A percentile compares a stretch with the other conserved stretches of the same genome.
These are phyloP conservation scores for Elaeis guineensis DNA, from an alignment of 176 grass and related monocot species.

Conservation along the genomic window DNA sequence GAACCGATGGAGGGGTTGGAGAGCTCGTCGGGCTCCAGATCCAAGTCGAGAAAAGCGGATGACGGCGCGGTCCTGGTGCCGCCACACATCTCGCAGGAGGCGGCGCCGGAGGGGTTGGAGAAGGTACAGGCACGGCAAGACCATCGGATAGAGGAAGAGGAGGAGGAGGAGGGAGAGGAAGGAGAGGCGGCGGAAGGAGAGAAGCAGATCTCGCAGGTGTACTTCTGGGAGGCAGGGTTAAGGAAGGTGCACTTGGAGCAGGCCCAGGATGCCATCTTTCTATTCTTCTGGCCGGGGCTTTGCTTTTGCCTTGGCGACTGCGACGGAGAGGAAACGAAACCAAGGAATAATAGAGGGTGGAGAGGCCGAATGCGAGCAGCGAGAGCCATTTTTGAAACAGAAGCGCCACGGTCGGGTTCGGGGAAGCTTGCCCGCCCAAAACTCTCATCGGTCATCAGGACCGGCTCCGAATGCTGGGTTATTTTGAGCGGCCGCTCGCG, in stretches of 20 bases:
- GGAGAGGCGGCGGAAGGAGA: neutral
- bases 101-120: slow-evolving; percentile 27
- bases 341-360: too few species aligned
- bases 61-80: neutral
- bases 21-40: slow-evolving; percentile 36
- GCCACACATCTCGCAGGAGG: slow-evolving; percentile 32
- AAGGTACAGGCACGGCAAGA: slow-evolving; percentile 36
- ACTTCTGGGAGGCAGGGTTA: slow-evolving; percentile 27
- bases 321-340: too few species aligned
- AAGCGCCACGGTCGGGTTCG: too few species aligned
- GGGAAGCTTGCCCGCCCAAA: too few species aligned
- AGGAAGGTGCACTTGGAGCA: slow-evolving; percentile 36
- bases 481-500: too few species aligned
- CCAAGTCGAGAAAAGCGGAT: slow-evolving; percentile 15
- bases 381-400: too few species aligned
- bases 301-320: too few species aligned
- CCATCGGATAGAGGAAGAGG: slow-evolving; percentile 10
- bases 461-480: too few species aligned
- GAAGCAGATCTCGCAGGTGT: slow-evolving; percentile 32
- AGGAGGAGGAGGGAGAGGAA: neutral
- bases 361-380: too few species aligned
- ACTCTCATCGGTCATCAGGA: too few species aligned
- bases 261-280: slow-evolving; percentile 18
- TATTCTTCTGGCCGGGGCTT: too few species aligned
- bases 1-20: slow-evolving; percentile 29